Evolutionary conservation across 148 eudicot species (phyloP), one percentile per base, ranked within the genome.

Genomic region (Pharnaceum exiguum): DNA sequence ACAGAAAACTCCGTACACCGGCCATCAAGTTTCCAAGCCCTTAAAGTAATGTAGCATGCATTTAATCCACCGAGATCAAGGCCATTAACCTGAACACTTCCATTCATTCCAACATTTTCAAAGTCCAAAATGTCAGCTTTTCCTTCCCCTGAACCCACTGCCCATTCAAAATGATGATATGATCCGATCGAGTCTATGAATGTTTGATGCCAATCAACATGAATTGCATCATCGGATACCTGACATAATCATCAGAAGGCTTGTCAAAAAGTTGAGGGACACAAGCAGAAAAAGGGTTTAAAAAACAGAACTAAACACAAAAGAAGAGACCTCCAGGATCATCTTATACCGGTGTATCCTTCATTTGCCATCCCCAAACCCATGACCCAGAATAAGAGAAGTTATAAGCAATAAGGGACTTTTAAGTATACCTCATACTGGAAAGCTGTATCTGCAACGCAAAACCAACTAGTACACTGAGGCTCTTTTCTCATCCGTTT

Each of bases 161-260:
- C 96, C 98, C 98, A 93, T 79, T 93, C 98, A 71, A 88, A 93
- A 76, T 85, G 86, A 75, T 79, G 88, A 67, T 88, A 91, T 7
- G 73, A 74, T 60, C 89, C 96, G 69, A 71, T 70, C 13, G 93
- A 78, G 50, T 93, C 96, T 13, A 52, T 42, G 65, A 88, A 88
- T 15, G 85, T 80, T 72, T 85, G 95, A 69, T 85, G 90, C 98
- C 98, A 93, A 67, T 93, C 91, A 56, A 83, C 98, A 61, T 76
- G 81, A 60, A 93, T 79, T 32, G 87, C 73, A 66, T 88, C 84
- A 67, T 77, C 79, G 19, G 95, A 75, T 47, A 93, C 96, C 98
- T 91, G 75, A 45, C 12, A 73, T 59, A 19, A 43, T 60, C 37
- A 51, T 12, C 38, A 62, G 4, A 23, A 49, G 17, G 55, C 8